phyloP scores from a whole-genome alignment of 495 filamentous ascomycete genomes.

The Talaromyces liani region DNA sequence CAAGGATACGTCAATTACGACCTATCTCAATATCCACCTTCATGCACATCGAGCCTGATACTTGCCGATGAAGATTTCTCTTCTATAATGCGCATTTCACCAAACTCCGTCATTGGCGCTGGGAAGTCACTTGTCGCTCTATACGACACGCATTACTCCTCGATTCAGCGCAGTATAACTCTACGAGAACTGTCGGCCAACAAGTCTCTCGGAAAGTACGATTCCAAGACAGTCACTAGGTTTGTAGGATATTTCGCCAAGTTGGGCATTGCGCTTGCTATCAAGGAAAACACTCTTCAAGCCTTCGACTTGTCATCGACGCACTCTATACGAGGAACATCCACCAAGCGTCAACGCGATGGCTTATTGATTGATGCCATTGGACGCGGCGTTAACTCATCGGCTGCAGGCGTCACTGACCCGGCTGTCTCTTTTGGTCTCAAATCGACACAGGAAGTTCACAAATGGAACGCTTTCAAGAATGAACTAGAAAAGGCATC shows the following conservation, averaged over 20 bases:
- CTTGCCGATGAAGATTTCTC: slow-evolving; percentile 32
- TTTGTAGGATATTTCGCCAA: slow-evolving; percentile 57
- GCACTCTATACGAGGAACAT: slow-evolving; percentile 31
- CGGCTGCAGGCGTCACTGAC: slow-evolving; percentile 24
- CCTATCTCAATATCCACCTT: slow-evolving; percentile 37
- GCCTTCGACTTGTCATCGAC: slow-evolving; percentile 59
- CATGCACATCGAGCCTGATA: slow-evolving; percentile 33
- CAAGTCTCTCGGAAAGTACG: slow-evolving; percentile 14
- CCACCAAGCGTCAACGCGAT: slow-evolving; percentile 53
- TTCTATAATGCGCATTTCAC: slow-evolving; percentile 38
- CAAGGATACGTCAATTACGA: slow-evolving; percentile 38
- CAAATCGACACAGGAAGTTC: slow-evolving; percentile 24
- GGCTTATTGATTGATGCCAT: slow-evolving; percentile 67
- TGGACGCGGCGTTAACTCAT: slow-evolving; percentile 44
- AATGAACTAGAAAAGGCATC: slow-evolving; percentile 21
- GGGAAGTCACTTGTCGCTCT: slow-evolving; percentile 42
- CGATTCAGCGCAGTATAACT: slow-evolving; percentile 50
- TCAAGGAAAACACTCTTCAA: slow-evolving; percentile 47
- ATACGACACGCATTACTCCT: slow-evolving; percentile 61
- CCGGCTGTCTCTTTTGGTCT: slow-evolving; percentile 32
- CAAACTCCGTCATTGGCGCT: slow-evolving; percentile 38
- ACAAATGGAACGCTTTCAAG: slow-evolving; percentile 29
- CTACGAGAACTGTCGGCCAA: slow-evolving; percentile 26
- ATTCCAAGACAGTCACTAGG: slow-evolving; percentile 12
- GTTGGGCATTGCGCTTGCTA: slow-evolving; percentile 53